Evolutionary conservation across 345 rosid genomes (phyloP), one percentile per base, ranked within the genome.

Genomic region (Pseudoturritis turrita): DNA sequence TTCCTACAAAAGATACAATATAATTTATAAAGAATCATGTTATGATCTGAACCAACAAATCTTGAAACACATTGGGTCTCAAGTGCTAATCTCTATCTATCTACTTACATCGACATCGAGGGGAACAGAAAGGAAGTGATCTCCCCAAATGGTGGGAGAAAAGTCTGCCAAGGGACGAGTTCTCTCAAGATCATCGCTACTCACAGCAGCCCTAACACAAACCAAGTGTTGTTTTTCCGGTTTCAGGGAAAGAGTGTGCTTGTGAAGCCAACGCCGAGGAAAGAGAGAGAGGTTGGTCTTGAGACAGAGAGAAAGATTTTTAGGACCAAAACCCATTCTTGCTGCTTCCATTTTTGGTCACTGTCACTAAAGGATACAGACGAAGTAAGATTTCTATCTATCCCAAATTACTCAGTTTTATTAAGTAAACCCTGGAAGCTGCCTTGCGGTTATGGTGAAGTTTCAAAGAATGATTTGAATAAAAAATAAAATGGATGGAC

Each of bases 121-220:
- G 46, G 70, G 22, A 23, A 50, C n/a, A n/a, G 58, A 49, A 15
- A 65, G 70, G 70, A 65, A 50, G 35, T 50, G 70, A 49, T 49
- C 58, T 14, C 58, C 70, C 70, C 57, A 65, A 13, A 36, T n/a
- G 36, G 59, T 6, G 3, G 70, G 70, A 21, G 70, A 11, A 65
- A 65, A 50, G 4, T 49, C 9, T 5, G 9, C 10, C 47, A 22
- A 21, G 0, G 70, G 59, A 14, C 70, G 70, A 65, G 15, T 65
- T 4, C 12, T 36, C 13, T 50, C 47, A 37, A 65, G 46, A 22
- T 50, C 35, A 10, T 6, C 53, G 44, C n/a, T 25, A 15, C 22
- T 54, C 7, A n/a, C 9, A 25, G 26, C 28, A 33, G 33, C n/a
- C 33, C 15, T 49, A 35, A 35, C 49, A 36, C n/a, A 35, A 6